A percentile compares a stretch with the other conserved stretches of the same genome.
phyloP scores from a whole-genome alignment of 108 stramenopile species.

The Conticribra guillardii region DNA sequence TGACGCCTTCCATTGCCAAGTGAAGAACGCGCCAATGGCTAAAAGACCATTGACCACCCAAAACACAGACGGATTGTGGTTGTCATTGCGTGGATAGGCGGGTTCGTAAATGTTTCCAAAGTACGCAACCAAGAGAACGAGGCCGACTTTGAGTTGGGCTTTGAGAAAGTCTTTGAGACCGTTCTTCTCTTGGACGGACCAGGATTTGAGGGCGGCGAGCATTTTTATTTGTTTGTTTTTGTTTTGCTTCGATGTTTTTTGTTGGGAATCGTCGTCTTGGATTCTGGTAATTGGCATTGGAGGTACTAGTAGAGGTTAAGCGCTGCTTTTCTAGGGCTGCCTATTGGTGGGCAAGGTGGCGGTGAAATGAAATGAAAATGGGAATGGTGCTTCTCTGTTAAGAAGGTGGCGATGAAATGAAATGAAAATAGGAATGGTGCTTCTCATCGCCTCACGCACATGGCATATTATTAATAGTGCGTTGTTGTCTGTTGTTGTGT shows the following conservation, averaged over 20 bases:
- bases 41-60: constrained; percentile 62
- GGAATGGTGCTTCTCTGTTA: no score
- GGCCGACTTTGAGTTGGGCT: constrained; percentile 62
- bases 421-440: no score
- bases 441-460: no score
- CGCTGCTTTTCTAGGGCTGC: no score
- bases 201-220: constrained; percentile 34
- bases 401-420: no score
- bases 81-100: constrained; percentile 71
- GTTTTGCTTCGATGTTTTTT: background rate
- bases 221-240: background rate
- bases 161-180: constrained; percentile 41
- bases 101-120: constrained; percentile 60
- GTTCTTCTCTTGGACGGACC: constrained; percentile 47
- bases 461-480: no score
- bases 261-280: background rate
- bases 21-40: constrained; percentile 34
- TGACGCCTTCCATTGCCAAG: constrained; percentile 53
- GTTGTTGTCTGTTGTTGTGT: no score
- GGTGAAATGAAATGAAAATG: no score
- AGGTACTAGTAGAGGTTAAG: no score
- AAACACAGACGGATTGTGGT: constrained; percentile 64
- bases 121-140: constrained; percentile 54
- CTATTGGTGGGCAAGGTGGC: no score
- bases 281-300: no score